Evolutionary conservation across 2,329 filamentous ascomycete species (phyloP).

Genomic region (Sclerotiophoma versabilis): DNA sequence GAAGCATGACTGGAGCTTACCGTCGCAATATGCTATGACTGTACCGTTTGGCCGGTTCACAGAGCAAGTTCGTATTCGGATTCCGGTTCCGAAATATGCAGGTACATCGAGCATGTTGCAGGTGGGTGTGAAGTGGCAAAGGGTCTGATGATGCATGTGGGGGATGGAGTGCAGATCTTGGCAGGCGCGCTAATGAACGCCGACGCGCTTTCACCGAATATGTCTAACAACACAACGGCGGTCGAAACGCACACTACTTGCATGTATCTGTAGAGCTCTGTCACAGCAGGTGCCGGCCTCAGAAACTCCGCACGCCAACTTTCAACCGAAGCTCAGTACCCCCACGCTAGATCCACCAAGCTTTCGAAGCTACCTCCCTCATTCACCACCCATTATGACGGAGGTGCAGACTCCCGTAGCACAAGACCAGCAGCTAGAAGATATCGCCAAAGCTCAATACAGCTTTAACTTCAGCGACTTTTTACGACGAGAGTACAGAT

Average conservation of each 20-base stretch:
- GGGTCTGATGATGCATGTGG: neutral
- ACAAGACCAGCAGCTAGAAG: constrained; percentile 40
- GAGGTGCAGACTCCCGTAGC: constrained; percentile 38
- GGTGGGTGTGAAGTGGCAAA: neutral
- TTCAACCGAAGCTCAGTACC: neutral
- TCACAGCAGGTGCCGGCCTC: neutral
- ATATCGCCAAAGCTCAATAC: constrained; percentile 55
- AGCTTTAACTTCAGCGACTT: constrained; percentile 87
- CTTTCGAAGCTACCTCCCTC: neutral
- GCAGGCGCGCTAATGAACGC: constrained; percentile 12
- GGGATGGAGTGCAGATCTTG: constrained; percentile 9
- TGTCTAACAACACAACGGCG: constrained; percentile 4
- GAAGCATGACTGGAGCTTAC: neutral
- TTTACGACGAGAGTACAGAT: constrained; percentile 81
- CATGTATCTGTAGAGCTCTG: neutral
- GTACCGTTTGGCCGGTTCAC: neutral
- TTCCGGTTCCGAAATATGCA: neutral
- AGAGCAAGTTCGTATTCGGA: no score
- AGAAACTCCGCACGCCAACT: neutral
- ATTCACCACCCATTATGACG: constrained; percentile 28
- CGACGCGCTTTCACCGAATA: constrained; percentile 5
- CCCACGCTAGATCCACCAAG: neutral
- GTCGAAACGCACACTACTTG: neutral
- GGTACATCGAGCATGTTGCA: neutral
- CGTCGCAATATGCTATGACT: neutral